These are phyloP conservation scores for Nicotiana obtusifolia DNA, from an alignment of 257 asterid genomes.

Conservation along the genomic window DNA sequence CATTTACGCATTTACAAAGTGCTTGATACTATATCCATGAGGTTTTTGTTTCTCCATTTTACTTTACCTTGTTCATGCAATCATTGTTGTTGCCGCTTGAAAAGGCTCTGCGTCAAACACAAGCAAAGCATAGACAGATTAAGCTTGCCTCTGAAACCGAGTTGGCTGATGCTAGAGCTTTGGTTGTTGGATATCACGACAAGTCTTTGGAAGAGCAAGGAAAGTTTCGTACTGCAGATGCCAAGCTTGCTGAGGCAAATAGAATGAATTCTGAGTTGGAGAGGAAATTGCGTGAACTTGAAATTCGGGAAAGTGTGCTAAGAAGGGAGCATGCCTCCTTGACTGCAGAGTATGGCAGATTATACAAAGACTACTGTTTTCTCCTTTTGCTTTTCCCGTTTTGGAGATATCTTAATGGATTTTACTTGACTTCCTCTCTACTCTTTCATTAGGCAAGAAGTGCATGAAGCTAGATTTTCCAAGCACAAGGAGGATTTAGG, in stretches of 20 bases:
- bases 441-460: slow-evolving; percentile 51
- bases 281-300: slow-evolving; percentile 73
- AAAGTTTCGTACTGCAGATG: slow-evolving; percentile 67
- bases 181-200: slow-evolving; percentile 54
- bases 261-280: slow-evolving; percentile 68
- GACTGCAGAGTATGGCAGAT: slow-evolving; percentile 57
- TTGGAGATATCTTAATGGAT: background rate
- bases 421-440: background rate
- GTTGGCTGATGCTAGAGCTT: slow-evolving; percentile 61
- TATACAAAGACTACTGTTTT: background rate
- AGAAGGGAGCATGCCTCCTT: slow-evolving; percentile 69
- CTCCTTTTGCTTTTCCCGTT: background rate
- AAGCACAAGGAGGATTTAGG: slow-evolving; percentile 61
- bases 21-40: background rate
- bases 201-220: slow-evolving; percentile 63
- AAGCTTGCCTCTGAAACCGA: slow-evolving; percentile 49
- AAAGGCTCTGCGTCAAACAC: slow-evolving; percentile 52
- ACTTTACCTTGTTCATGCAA: background rate
- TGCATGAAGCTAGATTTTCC: slow-evolving; percentile 50
- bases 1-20: background rate
- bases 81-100: slow-evolving; percentile 49
- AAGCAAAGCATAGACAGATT: slow-evolving; percentile 44
- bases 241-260: slow-evolving; percentile 77
- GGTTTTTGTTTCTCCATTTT: slow-evolving; percentile 6
- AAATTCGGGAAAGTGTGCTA: slow-evolving; percentile 63